These are phyloP conservation scores for Phytophthora lateralis DNA, from an alignment of 352 stramenopile species.

Conservation along the genomic window DNA sequence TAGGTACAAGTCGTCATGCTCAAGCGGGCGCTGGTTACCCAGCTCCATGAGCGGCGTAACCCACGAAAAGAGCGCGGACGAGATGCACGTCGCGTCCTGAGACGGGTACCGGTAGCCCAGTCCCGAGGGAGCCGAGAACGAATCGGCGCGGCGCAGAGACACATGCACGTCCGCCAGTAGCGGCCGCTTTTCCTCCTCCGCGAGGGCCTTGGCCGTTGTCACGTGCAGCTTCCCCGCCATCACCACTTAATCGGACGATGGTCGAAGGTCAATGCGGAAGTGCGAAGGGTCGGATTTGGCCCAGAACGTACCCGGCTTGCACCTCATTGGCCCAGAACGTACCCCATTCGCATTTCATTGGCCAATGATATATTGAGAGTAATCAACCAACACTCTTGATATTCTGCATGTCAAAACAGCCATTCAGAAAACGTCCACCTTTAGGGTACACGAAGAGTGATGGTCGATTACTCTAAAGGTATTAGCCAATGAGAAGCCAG, in stretches of 20 bases:
- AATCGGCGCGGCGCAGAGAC: conserved; percentile 18
- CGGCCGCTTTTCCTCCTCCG: conserved; percentile 31
- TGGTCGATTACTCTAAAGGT: conserved; percentile 17
- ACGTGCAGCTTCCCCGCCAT: conserved; percentile 38
- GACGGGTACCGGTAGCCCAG: conserved; percentile 60
- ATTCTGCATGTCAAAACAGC: no score
- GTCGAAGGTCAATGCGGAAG: conserved; percentile 21
- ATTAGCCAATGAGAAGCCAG: no score
- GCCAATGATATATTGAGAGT: no score
- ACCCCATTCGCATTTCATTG: no score
- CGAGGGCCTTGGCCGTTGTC: conserved; percentile 17
- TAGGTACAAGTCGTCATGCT: conserved; percentile 74
- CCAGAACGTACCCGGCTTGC: no score
- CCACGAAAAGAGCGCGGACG: conserved; percentile 77
- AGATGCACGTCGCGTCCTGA: conserved; percentile 57
- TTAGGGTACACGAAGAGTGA: conserved; percentile 8
- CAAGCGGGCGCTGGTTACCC: conserved; percentile 64
- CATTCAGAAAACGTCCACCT: no score
- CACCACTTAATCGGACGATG: background rate
- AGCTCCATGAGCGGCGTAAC: conserved; percentile 78
- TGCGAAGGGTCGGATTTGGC: conserved; percentile 1
- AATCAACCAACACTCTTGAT: no score
- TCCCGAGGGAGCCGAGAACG: conserved; percentile 15
- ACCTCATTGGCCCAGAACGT: no score
- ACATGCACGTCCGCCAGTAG: conserved; percentile 35